These are phyloP conservation scores for Melastoma malabathricum DNA, from an alignment of 345 rosid species.

Conservation along the genomic window DNA sequence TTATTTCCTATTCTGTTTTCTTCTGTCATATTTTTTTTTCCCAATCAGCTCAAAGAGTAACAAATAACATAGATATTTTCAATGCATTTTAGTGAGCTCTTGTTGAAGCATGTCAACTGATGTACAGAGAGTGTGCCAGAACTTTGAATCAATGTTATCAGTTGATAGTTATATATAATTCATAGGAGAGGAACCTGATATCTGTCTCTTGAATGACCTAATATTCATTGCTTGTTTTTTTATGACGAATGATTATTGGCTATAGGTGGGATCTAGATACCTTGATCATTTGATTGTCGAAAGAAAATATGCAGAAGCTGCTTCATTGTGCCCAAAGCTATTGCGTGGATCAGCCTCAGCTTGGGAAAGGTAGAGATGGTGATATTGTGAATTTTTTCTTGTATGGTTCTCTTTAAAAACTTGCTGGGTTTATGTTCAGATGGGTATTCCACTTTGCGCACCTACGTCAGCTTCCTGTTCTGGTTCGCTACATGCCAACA, in stretches of 20 bases:
- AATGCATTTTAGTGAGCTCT: too few relatives aligned
- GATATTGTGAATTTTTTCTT: constrained; percentile 5
- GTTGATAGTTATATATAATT: too few relatives aligned
- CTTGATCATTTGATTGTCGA: constrained; percentile 98
- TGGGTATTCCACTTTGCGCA: constrained; percentile 99
- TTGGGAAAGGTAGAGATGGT: constrained; percentile 75
- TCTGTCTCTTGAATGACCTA: too few relatives aligned
- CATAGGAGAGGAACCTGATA: too few relatives aligned
- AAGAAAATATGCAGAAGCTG: constrained; percentile 94
- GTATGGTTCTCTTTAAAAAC: constrained; percentile 12
- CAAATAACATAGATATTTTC: too few relatives aligned
- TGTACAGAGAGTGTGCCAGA: too few relatives aligned
- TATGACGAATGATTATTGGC: constrained; percentile 1
- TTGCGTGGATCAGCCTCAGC: constrained; percentile 88
- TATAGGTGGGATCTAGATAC: constrained; percentile 92
- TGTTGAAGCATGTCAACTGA: too few relatives aligned
- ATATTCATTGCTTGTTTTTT: too few relatives aligned
- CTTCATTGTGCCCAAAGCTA: constrained; percentile 91
- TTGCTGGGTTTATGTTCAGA: constrained; percentile 30
- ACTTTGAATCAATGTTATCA: too few relatives aligned
- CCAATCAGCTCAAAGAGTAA: too few relatives aligned
- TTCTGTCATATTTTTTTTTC: too few relatives aligned
- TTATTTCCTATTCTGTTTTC: too few relatives aligned
- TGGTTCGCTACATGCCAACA: constrained; percentile 92
- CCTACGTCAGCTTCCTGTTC: constrained; percentile 89